phyloP scores from a whole-genome alignment of 805 yeast genomes.

The Yamadazyma sp. region DNA sequence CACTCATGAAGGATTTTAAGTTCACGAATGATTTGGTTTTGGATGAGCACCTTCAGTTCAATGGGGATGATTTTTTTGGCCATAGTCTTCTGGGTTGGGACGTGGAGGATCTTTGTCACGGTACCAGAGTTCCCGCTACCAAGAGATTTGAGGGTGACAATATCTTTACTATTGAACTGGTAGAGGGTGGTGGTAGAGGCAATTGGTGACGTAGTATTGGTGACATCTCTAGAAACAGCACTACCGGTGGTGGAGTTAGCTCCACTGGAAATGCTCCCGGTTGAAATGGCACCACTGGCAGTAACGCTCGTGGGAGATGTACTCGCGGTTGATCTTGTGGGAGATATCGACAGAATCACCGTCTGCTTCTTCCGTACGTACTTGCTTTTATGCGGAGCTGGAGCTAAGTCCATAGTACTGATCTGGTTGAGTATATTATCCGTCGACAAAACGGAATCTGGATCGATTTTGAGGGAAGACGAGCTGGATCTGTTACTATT shows the following conservation, averaged over 20 bases:
- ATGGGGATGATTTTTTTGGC: conserved; percentile 87
- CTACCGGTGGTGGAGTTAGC: too few relatives aligned
- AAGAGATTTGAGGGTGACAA: conserved; percentile 69
- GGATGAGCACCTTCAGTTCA: conserved; percentile 75
- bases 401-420: conserved; percentile 24
- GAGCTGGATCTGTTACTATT: conserved; percentile 12
- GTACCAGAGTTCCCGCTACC: conserved; percentile 96
- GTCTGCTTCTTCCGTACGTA: conserved; percentile 36
- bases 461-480: conserved; percentile 19
- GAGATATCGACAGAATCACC: conserved; percentile 42
- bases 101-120: conserved; percentile 83
- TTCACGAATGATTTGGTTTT: conserved; percentile 84
- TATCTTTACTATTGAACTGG: conserved; percentile 50
- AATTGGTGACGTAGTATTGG: conserved; percentile 28
- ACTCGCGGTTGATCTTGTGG: conserved; percentile 36
- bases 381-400: conserved; percentile 10
- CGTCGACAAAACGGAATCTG: conserved; percentile 23
- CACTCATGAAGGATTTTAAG: conserved; percentile 89
- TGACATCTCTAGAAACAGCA: neutral
- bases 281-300: neutral
- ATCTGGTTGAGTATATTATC: conserved; percentile 28
- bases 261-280: too few relatives aligned
- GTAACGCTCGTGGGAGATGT: conserved; percentile 16
- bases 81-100: conserved; percentile 84
- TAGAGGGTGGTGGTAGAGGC: conserved; percentile 28